phyloP scores from a whole-genome alignment of 2,329 filamentous ascomycete genomes.

The Colletotrichum lini region DNA sequence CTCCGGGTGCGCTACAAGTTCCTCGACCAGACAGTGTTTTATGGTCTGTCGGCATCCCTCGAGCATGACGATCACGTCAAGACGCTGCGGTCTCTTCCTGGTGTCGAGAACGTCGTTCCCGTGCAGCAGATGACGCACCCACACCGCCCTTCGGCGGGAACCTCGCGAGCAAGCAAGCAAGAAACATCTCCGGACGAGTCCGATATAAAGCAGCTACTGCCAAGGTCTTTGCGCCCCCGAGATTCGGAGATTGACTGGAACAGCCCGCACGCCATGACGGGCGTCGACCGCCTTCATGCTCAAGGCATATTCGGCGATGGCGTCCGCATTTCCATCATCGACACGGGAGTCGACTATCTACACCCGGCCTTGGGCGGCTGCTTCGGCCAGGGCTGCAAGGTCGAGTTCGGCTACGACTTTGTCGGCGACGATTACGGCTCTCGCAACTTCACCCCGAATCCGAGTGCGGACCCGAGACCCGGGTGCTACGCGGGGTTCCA shows the following conservation, averaged over 20 bases:
- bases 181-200: no score
- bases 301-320: slow-evolving; percentile 27
- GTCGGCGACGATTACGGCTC: slow-evolving; percentile 43
- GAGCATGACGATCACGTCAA: slow-evolving; percentile 1
- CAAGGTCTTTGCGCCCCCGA: background rate
- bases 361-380: slow-evolving; percentile 31
- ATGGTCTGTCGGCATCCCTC: slow-evolving; percentile 25
- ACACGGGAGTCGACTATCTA: slow-evolving; percentile 32
- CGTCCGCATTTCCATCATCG: slow-evolving; percentile 32
- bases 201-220: background rate
- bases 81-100: slow-evolving; percentile 17
- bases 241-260: slow-evolving; percentile 13
- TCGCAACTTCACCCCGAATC: slow-evolving; percentile 21
- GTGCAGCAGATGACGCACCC: slow-evolving; percentile 19
- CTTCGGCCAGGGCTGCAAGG: slow-evolving; percentile 39
- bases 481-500: slow-evolving; percentile 47
- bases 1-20: slow-evolving; percentile 27
- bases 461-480: slow-evolving; percentile 44
- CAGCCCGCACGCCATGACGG: slow-evolving; percentile 33
- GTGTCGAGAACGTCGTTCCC: slow-evolving; percentile 14
- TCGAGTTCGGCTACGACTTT: slow-evolving; percentile 44
- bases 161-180: background rate
- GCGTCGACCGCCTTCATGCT: slow-evolving; percentile 28
- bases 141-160: background rate
- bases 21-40: slow-evolving; percentile 21